Conservation (phyloP, 202 grass and related monocot species). For the Setaria viridis region DNA sequence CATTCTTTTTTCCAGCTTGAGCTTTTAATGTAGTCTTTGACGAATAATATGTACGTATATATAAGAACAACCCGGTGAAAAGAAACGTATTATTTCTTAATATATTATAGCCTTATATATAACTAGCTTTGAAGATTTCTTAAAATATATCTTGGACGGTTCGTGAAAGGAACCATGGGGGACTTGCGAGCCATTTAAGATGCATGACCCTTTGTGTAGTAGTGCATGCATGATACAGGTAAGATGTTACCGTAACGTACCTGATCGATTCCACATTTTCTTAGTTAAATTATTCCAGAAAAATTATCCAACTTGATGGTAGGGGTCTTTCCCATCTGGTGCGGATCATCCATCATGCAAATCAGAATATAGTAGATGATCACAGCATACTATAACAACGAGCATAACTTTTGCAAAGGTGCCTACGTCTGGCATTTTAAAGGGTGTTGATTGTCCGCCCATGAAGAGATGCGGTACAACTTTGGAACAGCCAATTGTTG, state of each 20-base stretch:
- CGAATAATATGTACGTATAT: too few relatives aligned
- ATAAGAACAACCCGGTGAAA: too few relatives aligned
- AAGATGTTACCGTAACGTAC: neutral
- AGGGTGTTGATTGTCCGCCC: neutral
- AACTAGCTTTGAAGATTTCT: neutral
- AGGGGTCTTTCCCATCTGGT: neutral
- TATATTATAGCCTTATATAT: too few relatives aligned
- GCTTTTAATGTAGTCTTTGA: too few relatives aligned
- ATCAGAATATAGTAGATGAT: neutral
- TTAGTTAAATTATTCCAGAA: neutral
- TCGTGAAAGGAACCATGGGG: too few relatives aligned
- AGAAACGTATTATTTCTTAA: too few relatives aligned
- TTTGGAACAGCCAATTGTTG: neutral
- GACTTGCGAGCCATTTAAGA: too few relatives aligned
- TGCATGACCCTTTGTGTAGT: too few relatives aligned
- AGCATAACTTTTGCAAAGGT: neutral
- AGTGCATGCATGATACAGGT: too few relatives aligned
- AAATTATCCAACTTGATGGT: neutral
- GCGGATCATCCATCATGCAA: neutral
- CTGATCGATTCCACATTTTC: neutral
- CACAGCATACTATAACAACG: neutral
- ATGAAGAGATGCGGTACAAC: neutral
- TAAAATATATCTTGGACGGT: too few relatives aligned
- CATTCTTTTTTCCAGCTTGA: too few relatives aligned
- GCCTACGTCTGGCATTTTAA: neutral